These are phyloP conservation scores for Auxenochlorella pyrenoidosa DNA, from an alignment of 139 green algal genomes.

Conservation along the genomic window DNA sequence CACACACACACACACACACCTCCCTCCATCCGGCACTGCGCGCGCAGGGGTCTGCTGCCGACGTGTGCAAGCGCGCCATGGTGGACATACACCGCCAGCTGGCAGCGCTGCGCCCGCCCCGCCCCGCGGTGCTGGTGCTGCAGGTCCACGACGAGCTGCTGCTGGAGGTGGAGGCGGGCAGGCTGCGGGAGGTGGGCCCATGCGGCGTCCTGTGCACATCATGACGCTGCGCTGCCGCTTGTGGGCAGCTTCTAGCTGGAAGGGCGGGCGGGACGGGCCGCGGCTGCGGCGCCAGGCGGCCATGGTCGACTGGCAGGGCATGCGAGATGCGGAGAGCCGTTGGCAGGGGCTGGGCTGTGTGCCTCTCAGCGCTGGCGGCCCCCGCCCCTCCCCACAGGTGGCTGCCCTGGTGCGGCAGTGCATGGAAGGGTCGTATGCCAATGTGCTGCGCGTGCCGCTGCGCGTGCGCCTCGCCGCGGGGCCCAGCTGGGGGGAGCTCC, in stretches of 20 bases:
- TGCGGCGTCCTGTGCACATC: background rate
- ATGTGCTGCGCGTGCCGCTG: constrained; percentile 65
- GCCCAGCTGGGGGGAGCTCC: constrained; percentile 75
- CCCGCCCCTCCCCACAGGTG: background rate
- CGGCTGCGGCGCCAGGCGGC: too few relatives aligned
- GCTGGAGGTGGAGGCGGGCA: constrained; percentile 69
- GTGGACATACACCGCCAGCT: constrained; percentile 42
- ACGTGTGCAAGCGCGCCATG: constrained; percentile 82
- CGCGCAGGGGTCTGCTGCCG: constrained; percentile 82
- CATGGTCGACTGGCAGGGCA: too few relatives aligned
- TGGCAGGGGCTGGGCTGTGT: background rate
- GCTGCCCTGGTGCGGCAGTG: constrained; percentile 50
- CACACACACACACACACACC: background rate
- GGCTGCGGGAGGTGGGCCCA: constrained; percentile 29
- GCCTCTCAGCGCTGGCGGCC: too few relatives aligned
- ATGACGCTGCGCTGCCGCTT: too few relatives aligned
- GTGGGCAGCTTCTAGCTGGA: too few relatives aligned
- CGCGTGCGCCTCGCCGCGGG: constrained; percentile 75
- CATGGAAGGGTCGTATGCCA: constrained; percentile 67
- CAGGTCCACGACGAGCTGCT: constrained; percentile 94
- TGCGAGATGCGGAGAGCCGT: too few relatives aligned
- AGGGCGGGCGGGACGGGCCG: too few relatives aligned
- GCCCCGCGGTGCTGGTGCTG: background rate
- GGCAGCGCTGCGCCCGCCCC: background rate
- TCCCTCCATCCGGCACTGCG: too few relatives aligned